Percentiles rank a stretch among this genome's conserved stretches.
Conservation (phyloP, 345 rosid species). For the Gossypium longicalyx region DNA sequence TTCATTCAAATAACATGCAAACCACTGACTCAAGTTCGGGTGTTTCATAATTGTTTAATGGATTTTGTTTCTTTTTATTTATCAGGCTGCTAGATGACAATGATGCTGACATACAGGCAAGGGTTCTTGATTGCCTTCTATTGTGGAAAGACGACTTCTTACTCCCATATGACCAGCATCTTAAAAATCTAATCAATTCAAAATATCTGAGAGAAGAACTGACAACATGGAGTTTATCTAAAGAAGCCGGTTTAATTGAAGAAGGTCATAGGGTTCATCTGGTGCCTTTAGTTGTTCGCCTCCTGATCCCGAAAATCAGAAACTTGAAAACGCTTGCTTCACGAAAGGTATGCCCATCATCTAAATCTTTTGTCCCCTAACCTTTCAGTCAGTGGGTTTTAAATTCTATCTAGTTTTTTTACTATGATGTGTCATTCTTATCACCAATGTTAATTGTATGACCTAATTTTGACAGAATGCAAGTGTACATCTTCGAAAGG, state of each 20-base stretch:
- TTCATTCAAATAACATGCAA: not conserved
- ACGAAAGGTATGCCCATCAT: conserved; percentile 57
- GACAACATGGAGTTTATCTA: conserved; percentile 78
- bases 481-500: conserved; percentile 69
- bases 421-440: conserved; percentile 3
- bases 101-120: conserved; percentile 74
- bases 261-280: conserved; percentile 60
- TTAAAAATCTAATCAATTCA: conserved; percentile 73
- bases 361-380: conserved; percentile 8
- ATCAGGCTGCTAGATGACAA: conserved; percentile 80
- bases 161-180: conserved; percentile 64
- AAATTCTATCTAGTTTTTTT: not conserved
- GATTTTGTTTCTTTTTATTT: conserved; percentile 21
- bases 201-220: conserved; percentile 73
- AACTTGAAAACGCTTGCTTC: conserved; percentile 74
- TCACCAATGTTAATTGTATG: not conserved
- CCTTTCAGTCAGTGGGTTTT: not conserved
- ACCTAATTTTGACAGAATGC: conserved; percentile 51
- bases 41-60: not conserved
- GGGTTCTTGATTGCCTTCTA: conserved; percentile 80
- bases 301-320: conserved; percentile 84
- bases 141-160: conserved; percentile 70
- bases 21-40: no score
- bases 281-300: conserved; percentile 55
- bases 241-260: conserved; percentile 48